Base-by-base conservation (phyloP, 371 early-diverging fungal species). In the Enteropsectra breve region DNA sequence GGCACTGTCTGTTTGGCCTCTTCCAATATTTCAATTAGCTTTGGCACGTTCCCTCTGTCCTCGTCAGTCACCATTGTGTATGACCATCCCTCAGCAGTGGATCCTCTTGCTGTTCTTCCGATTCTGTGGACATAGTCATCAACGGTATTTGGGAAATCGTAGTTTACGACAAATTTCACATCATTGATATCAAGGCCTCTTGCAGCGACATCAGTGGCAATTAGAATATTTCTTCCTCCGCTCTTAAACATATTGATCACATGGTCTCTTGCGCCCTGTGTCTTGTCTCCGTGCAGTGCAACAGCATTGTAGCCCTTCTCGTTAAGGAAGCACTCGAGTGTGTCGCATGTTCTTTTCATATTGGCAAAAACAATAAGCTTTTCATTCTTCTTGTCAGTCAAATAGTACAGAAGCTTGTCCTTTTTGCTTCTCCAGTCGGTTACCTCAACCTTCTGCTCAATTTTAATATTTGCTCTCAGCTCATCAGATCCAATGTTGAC, bases 121-220 rank as follows among this genome's bases (percentile, higher is more conserved):
- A 97, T 94, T 72, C 95, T 87, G 81, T 94, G 95, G 36, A 93
- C 89, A 78, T 92, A 94, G 76, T 90, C 90, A 74, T 95, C 94
- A 55, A 86, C 91, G 70, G 86, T 86, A 40, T 82, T 84, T 23
- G 99, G 99, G 90, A 97, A 92, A 68, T 92, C 90, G 78, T 89
- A 94, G 83, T 98, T 96, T 30, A 98, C 91, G 59, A 98, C 97
- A 0, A 91, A 88, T 55, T 91, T 86, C 1, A 96, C 91, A 77
- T 88, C 90, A 21, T 95, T 94, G 57, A 94, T 94, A 90, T 93
- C 94, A 64, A 96, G 86, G 77, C 99, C 99, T 83, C 99, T 89
- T 61, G 92, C 91, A 57, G 97, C 99, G 47, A 98, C 96, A 82
- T 96, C 97, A 1, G 99, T 98, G 26, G 99, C 99, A 64, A 98